Base-by-base conservation (phyloP, 371 early-diverging fungal genomes). In the Mortierella sp. region DNA sequence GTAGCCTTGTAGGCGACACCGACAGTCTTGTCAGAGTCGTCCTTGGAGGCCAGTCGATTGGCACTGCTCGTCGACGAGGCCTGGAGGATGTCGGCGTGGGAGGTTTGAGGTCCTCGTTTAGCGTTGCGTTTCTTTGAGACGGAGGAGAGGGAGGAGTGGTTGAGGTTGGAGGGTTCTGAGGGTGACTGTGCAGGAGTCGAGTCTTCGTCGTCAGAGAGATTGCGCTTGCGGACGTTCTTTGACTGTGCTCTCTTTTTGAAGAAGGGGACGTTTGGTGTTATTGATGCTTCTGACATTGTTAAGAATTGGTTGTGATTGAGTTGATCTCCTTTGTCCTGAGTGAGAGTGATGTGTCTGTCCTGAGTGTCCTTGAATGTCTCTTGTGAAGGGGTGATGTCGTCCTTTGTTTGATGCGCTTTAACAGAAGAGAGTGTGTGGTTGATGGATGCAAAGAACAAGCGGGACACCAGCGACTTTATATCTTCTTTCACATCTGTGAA, bases 181-280 rank as follows among this genome's bases (percentile, higher is more conserved):
- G 64, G 47, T 2, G 61, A 29, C 1, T 47, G 70, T 43, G n/a
- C 68, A n/a, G 19, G 65, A 41, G 29, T 39, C 24, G 34, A 64
- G 68, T 14, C 79, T 37, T 89, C 88, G 55, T 86, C 86, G 74
- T 87, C 88, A 24, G 85, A 81, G 65, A 74, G 73, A 69, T 89
- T 87, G 45, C 89, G 88, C 47, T 91, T 91, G 43, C 91, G 88
- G 44, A 90, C 80, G 45, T 88, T 91, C 76, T 90, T 91, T 43
- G 85, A 88, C 31, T 88, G 84, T 9, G 86, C 72, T 39, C 90
- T 79, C 76, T 92, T 92, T 73, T 91, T 92, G 79, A 92, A 92
- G 63, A 92, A 88, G 16, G 90, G 85, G 2, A 90, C 90, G 52
- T 86, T 85, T 5, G 76, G 76, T 39, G 68, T 39, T 29, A 69